Percentiles rank a stretch among this genome's conserved stretches.
phyloP scores from a whole-genome alignment of 2,329 filamentous ascomycete genomes.

The Zymoseptoria crescenta region DNA sequence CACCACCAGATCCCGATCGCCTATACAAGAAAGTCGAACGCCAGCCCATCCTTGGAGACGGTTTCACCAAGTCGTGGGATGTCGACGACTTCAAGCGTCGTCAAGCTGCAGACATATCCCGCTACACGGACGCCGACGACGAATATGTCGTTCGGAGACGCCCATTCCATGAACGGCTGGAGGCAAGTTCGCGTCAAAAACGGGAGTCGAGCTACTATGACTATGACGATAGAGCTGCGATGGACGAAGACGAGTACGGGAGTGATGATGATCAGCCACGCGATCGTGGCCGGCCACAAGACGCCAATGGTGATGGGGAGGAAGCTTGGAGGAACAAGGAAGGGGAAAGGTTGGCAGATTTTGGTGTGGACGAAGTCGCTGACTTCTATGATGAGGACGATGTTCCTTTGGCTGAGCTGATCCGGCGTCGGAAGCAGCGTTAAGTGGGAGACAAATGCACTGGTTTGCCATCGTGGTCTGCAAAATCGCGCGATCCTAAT shows the following conservation, averaged over 20 bases:
- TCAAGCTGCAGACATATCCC: conserved; percentile 45
- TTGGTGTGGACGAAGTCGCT: conserved; percentile 69
- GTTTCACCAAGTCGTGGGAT: conserved; percentile 36
- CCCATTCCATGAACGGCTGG: conserved; percentile 37
- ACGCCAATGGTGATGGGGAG: conserved; percentile 37
- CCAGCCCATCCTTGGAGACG: conserved; percentile 22
- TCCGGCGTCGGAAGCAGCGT: conserved; percentile 45
- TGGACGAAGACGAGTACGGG: conserved; percentile 37
- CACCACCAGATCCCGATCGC: conserved; percentile 45
- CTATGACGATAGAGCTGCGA: conserved; percentile 33
- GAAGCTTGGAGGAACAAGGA: conserved; percentile 66
- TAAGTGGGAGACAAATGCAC: background rate
- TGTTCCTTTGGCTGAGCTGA: conserved; percentile 60
- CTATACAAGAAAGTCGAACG: conserved; percentile 26
- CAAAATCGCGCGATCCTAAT: too few relatives aligned
- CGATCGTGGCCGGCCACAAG: conserved; percentile 14
- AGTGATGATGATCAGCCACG: conserved; percentile 26
- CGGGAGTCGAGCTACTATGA: conserved; percentile 13
- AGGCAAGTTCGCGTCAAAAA: conserved; percentile 17
- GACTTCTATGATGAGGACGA: conserved; percentile 63
- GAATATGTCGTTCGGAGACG: conserved; percentile 32
- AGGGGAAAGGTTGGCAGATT: conserved; percentile 66
- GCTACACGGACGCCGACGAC: conserved; percentile 26
- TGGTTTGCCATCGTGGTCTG: too few relatives aligned
- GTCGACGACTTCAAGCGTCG: conserved; percentile 47